Evolutionary conservation across 192 early-diverging fungal species (phyloP), one percentile per base, ranked within the genome.

Genomic region (Powellomyces hirtus): DNA sequence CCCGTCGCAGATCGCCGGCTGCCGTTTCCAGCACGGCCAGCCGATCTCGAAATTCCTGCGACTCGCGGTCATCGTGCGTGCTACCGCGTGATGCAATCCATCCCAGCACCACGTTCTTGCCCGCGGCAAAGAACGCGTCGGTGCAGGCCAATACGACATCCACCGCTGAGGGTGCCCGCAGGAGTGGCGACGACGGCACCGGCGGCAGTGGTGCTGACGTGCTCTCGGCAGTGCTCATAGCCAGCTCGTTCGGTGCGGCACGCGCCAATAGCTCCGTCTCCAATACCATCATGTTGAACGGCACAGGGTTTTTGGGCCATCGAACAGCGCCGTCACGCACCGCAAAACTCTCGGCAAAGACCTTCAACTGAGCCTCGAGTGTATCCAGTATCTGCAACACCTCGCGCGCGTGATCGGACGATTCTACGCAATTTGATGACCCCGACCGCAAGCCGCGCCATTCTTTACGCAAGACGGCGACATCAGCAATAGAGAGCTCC

Each of bases 251-350:
- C 29, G 68, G 68, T 7, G 59, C 52, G 27, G 70, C 70, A 7
- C 62, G 61, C 1, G 53, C 52, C 53, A 72, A 20, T 26, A 72
- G 42, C 52, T 72, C 70, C 38, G 53, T 56, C 52, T 72, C 70
- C 26, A 72, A 45, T 30, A 72, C 53, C 8, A 72, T 11, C 52
- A 72, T 58, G 37, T 72, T 72, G 62, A 72, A 72, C 8, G 70
- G 70, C 36, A 72, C 62, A 13, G 70, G 70, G 38, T 72, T 72
- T 18, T 33, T 22, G 7, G 70, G 70, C 60, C 60, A 64, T 18
- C 33, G 40, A 16, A 70, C 50, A 29, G 37, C 27, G 14, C 57
- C 67, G 36, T 69, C 67, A 16, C 31, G 22, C 13, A 26, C 38
- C 18, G 22, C 30, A 38, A 55, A 63, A 27, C 26, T 35, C 16